Evolutionary conservation across 371 early-diverging fungal genomes (phyloP).

Genomic region (Polyrhizophydium stewartii): DNA sequence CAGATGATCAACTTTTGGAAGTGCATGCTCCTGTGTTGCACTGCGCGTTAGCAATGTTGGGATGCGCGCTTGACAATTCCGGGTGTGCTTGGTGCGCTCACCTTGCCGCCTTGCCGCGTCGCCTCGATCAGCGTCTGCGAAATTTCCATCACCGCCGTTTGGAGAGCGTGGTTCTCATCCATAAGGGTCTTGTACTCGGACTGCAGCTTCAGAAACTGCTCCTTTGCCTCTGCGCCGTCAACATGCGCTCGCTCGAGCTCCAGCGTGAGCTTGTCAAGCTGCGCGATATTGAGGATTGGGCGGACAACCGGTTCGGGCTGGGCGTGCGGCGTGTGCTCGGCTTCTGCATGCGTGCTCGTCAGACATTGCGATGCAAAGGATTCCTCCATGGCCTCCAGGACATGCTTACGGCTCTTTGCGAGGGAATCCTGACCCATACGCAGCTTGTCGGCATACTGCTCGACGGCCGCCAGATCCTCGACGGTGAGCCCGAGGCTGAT

Average conservation of each 20-base stretch:
- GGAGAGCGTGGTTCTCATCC: conserved; percentile 17
- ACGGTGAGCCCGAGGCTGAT: conserved; percentile 38
- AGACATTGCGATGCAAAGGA: no score
- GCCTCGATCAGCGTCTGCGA: conserved; percentile 20
- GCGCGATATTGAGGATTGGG: conserved; percentile 17
- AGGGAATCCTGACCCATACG: conserved; percentile 14
- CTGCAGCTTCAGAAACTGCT: conserved; percentile 15
- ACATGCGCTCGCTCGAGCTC: conserved; percentile 38
- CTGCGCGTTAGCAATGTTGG: no score
- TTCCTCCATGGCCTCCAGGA: no score
- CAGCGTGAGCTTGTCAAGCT: conserved; percentile 30
- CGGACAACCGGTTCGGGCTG: conserved; percentile 1
- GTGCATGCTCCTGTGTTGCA: neutral
- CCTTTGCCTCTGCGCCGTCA: conserved; percentile 23
- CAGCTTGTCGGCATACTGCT: conserved; percentile 37
- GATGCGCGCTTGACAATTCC: no score
- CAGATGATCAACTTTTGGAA: neutral
- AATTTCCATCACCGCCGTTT: conserved; percentile 30
- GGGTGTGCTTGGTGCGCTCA: neutral
- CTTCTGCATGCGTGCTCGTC: no score
- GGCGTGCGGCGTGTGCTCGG: no score
- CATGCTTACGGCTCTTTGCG: no score
- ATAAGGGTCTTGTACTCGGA: conserved; percentile 3
- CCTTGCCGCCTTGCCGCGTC: neutral
- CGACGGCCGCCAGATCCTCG: conserved; percentile 40